These are phyloP conservation scores for Trypanosoma theileri DNA, from an alignment of 208 protist genomes.

Conservation along the genomic window DNA sequence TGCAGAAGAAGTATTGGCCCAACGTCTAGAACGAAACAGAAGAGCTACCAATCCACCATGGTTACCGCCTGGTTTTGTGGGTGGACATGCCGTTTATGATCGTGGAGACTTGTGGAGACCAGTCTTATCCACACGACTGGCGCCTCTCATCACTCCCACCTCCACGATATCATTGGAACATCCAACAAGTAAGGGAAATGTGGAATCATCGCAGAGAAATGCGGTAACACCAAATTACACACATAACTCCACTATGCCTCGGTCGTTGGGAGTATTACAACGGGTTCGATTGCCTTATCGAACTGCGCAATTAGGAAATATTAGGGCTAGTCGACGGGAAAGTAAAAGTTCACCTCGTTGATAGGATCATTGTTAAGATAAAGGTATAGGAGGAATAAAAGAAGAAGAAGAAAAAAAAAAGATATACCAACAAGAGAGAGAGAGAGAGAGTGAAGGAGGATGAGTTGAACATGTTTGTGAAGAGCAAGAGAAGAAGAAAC, in stretches of 20 bases:
- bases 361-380: background rate
- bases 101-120: background rate
- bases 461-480: too few species aligned
- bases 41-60: background rate
- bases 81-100: background rate
- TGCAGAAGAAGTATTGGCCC: conserved; percentile 13
- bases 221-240: background rate
- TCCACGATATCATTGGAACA: background rate
- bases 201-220: background rate
- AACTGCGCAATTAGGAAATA: conserved; percentile 7
- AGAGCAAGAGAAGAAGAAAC: too few species aligned
- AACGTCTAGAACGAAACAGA: conserved; percentile 2
- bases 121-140: background rate
- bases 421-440: too few species aligned
- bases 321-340: background rate
- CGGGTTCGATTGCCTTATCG: conserved; percentile 23
- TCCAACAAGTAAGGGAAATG: background rate
- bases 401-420: background rate
- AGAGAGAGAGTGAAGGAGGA: too few species aligned
- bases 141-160: background rate
- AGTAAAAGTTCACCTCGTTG: background rate
- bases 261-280: background rate
- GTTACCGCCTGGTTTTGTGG: background rate
- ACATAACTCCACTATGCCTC: background rate
- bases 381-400: background rate